Percentiles rank a stretch among this genome's conserved stretches.
phyloP scores from a whole-genome alignment of 2,329 filamentous ascomycete species.

The Penicillium palitans region DNA sequence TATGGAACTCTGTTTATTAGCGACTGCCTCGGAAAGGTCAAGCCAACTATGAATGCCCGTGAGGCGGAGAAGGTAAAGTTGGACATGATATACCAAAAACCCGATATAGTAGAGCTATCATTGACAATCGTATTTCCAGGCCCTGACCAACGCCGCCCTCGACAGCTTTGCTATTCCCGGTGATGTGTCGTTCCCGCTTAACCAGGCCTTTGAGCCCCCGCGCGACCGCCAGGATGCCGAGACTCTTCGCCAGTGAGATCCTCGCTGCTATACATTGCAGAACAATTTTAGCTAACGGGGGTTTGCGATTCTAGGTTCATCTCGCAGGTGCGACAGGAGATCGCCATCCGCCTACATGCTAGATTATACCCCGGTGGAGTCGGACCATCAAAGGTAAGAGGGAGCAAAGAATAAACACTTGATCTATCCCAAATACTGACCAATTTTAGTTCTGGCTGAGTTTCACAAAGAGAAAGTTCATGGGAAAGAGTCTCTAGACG shows the following conservation, averaged over 20 bases:
- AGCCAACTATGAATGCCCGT: conserved; percentile 65
- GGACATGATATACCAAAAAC: background rate
- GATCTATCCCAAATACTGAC: conserved; percentile 8
- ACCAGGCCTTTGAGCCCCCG: conserved; percentile 94
- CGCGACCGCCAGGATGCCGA: conserved; percentile 86
- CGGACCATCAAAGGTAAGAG: conserved; percentile 62
- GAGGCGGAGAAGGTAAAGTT: conserved; percentile 63
- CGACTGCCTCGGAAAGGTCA: conserved; percentile 86
- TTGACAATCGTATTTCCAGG: conserved; percentile 53
- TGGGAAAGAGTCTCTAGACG: conserved; percentile 82
- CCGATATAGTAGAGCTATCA: background rate
- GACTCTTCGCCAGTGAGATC: conserved; percentile 73
- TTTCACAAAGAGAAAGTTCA: conserved; percentile 99
- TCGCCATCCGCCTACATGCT: conserved; percentile 77
- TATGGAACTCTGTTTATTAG: conserved; percentile 96
- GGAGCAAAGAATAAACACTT: background rate
- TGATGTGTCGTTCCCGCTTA: conserved; percentile 87
- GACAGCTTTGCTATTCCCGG: conserved; percentile 95
- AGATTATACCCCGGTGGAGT: conserved; percentile 78
- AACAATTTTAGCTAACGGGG: background rate
- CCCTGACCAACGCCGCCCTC: conserved; percentile 84
- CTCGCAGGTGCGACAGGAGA: conserved; percentile 87
- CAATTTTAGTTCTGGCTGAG: conserved; percentile 88
- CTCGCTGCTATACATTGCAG: background rate
- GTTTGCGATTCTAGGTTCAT: conserved; percentile 51